Conservation (phyloP, 495 filamentous ascomycete species). For the Clavariopsis aquatica region DNA sequence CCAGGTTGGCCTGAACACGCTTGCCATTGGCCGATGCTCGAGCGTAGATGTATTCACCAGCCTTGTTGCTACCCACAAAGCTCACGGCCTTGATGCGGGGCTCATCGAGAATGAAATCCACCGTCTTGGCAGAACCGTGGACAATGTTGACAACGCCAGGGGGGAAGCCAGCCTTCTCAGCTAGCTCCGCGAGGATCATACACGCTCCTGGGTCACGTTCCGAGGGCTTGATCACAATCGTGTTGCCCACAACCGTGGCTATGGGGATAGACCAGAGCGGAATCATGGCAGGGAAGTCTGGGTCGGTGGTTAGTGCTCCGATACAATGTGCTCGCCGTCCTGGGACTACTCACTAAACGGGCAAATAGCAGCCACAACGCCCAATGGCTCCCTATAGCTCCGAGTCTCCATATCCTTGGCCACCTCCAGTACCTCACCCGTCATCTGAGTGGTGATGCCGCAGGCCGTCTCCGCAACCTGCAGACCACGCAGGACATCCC, state of each 20-base stretch:
- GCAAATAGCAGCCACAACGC: slow-evolving; percentile 95
- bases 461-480: slow-evolving; percentile 98
- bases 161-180: slow-evolving; percentile 89
- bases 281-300: slow-evolving; percentile 99
- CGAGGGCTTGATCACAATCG: slow-evolving; percentile 91
- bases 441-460: slow-evolving; percentile 89
- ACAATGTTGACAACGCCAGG: slow-evolving; percentile 92
- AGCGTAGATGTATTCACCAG: slow-evolving; percentile 93
- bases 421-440: slow-evolving; percentile 93
- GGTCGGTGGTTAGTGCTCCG: background rate
- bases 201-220: slow-evolving; percentile 97
- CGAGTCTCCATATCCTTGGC: slow-evolving; percentile 99
- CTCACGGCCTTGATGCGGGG: slow-evolving; percentile 96
- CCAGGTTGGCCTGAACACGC: slow-evolving; percentile 95
- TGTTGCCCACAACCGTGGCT: slow-evolving; percentile 93
- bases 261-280: slow-evolving; percentile 96
- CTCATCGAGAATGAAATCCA: slow-evolving; percentile 97
- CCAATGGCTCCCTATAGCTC: slow-evolving; percentile 87
- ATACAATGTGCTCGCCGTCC: background rate
- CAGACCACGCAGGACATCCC: slow-evolving; percentile 90
- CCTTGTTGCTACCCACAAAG: slow-evolving; percentile 96
- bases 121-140: slow-evolving; percentile 85
- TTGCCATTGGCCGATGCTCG: slow-evolving; percentile 90
- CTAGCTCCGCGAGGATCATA: slow-evolving; percentile 96
- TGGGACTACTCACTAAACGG: slow-evolving; percentile 88